A percentile compares a stretch with the other conserved stretches of the same genome.
Conservation (phyloP, 1,284 basidiomycete genomes). For the Ceratobasidium sp. region DNA sequence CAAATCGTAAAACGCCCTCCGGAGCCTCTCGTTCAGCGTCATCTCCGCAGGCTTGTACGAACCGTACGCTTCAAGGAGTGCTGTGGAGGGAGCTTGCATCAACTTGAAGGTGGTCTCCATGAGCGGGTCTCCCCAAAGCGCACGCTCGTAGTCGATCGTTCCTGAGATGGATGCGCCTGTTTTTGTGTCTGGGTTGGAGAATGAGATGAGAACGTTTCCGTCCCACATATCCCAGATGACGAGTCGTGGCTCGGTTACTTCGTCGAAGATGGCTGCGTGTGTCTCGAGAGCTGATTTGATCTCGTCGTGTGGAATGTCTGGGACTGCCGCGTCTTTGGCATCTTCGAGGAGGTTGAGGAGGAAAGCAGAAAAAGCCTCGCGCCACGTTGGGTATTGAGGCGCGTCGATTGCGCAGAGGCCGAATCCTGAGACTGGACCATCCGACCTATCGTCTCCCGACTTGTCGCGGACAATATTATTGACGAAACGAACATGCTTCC, state of each 20-base stretch:
- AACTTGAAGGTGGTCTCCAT: conserved; percentile 27
- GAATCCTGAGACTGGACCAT: conserved; percentile 27
- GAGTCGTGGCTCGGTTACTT: conserved; percentile 26
- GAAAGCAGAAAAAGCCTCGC: conserved; percentile 22
- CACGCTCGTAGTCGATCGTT: conserved; percentile 38
- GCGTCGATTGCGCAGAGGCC: conserved; percentile 37
- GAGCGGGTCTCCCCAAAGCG: conserved; percentile 36
- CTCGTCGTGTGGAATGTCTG: conserved; percentile 25
- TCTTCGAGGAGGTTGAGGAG: conserved; percentile 19
- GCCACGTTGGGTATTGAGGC: conserved; percentile 31
- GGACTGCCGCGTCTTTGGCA: conserved; percentile 9
- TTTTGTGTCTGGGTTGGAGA: conserved; percentile 1
- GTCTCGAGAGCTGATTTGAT: conserved; percentile 8
- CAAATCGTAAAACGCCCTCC: conserved; percentile 30
- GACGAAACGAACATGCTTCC: conserved; percentile 1
- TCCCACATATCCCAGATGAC: conserved; percentile 39
- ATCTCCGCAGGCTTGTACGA: conserved; percentile 13
- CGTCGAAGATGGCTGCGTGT: conserved; percentile 18
- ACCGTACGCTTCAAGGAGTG: conserved; percentile 29
- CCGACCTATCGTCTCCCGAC: conserved; percentile 28
- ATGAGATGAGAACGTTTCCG: conserved; percentile 32
- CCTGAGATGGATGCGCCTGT: conserved; percentile 22
- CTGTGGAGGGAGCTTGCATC: not conserved
- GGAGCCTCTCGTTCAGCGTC: not conserved
- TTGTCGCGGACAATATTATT: conserved; percentile 22